Base-by-base conservation (phyloP, 2,329 filamentous ascomycete species). In the Aspergillus awamori region DNA sequence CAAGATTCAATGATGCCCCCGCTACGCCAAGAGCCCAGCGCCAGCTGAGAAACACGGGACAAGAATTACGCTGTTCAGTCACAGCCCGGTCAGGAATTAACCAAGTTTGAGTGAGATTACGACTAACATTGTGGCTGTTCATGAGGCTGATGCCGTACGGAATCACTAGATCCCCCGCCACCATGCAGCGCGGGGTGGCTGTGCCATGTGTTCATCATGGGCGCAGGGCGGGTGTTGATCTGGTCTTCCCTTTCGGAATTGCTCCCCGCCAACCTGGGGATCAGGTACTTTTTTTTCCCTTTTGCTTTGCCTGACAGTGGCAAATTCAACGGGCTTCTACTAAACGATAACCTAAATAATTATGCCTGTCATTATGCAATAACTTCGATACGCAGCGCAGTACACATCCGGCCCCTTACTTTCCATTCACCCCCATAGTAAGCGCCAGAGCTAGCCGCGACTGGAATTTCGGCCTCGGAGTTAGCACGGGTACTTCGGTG, bases 1-100 rank as follows among this genome's bases (percentile, higher is more conserved):
- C 58, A 59, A 61, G 58, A 53, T 53, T 38, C 39, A 28, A 54
- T 59, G 59, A 49, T 53, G 58, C 56, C 59, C 51, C 36, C 51
- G 20, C 28, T 53, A 43, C 26, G 53, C 53, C 53, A 56, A 56
- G 53, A 30, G 39, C 53, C 22, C 39, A 39, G 33, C 41, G 33
- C 41, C 43, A 56, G 24, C 52, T 56, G 43, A 39, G 53, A 43
- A 47, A 36, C 41, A 56, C 53, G 43, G 26, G 53, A 20, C 53
- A 56, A 56, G 33, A 36, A 43, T 45, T 56, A 56, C 53, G n/a
- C 28, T 20, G 26, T 33, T 33, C 47, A 51, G 47, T 51, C 47
- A 51, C 47, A n/a, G 47, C 24, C 15, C 47, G 13, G 47, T 51
- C 47, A 51, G 28, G 8, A 24, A 51, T 22, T 6, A 17, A 22